Evolutionary conservation across 371 early-diverging fungal species (phyloP).

Genomic region (Saksenaea oblongispora): DNA sequence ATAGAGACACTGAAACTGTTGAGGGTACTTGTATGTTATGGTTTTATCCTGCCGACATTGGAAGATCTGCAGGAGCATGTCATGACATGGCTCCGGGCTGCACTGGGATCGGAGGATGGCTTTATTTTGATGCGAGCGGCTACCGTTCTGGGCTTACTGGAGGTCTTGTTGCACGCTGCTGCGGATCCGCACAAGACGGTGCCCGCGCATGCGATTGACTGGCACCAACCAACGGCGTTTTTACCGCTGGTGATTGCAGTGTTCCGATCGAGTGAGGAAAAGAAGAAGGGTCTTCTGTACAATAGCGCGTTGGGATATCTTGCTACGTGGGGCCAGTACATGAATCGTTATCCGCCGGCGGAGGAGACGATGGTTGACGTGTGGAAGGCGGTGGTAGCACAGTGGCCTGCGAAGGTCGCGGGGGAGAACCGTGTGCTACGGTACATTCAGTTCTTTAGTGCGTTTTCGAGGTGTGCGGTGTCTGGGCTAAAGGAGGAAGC

Average conservation of each 20-base stretch:
- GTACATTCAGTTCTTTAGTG: slow-evolving; percentile 10
- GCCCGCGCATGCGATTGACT: slow-evolving; percentile 59
- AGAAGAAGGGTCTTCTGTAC: slow-evolving; percentile 11
- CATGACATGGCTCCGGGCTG: slow-evolving; percentile 43
- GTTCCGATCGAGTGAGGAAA: slow-evolving; percentile 9
- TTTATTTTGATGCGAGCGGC: slow-evolving; percentile 16
- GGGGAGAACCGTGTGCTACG: slow-evolving; percentile 15
- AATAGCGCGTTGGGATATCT: slow-evolving; percentile 49
- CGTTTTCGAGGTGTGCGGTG: slow-evolving; percentile 9
- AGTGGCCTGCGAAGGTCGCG: not conserved
- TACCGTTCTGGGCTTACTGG: slow-evolving; percentile 27
- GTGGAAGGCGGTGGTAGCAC: slow-evolving; percentile 17
- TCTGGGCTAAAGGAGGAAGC: slow-evolving; percentile 13
- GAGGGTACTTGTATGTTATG: slow-evolving; percentile 52
- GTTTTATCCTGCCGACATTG: slow-evolving; percentile 44
- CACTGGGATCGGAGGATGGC: slow-evolving; percentile 16
- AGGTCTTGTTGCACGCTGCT: slow-evolving; percentile 46
- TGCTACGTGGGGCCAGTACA: slow-evolving; percentile 49
- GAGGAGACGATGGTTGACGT: slow-evolving; percentile 14
- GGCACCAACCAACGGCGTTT: slow-evolving; percentile 59
- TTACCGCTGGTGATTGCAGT: slow-evolving; percentile 34
- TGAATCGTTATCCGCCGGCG: slow-evolving; percentile 34
- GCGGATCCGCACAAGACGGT: slow-evolving; percentile 57
- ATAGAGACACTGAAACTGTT: slow-evolving; percentile 48
- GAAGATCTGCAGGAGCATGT: slow-evolving; percentile 45